Evolutionary conservation across 2,329 filamentous ascomycete species (phyloP).

Genomic region (Epichloe uncinata): DNA sequence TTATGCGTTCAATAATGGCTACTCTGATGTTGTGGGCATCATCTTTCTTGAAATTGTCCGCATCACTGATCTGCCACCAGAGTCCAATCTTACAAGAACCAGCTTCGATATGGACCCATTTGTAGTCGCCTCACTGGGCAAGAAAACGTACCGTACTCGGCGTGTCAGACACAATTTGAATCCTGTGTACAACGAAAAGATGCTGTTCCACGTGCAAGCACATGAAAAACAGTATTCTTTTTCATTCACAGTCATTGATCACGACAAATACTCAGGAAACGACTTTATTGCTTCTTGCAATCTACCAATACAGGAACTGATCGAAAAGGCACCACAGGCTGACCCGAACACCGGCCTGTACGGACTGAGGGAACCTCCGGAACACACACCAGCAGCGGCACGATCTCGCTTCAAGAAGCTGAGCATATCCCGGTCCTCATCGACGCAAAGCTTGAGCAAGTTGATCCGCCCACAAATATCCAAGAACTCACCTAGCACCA

Average conservation of each 20-base stretch:
- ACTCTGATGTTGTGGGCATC: slow-evolving; percentile 74
- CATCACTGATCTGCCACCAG: slow-evolving; percentile 83
- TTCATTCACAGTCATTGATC: slow-evolving; percentile 82
- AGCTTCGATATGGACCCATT: slow-evolving; percentile 99
- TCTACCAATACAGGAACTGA: slow-evolving; percentile 67
- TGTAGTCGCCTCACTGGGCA: slow-evolving; percentile 85
- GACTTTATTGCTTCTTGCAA: slow-evolving; percentile 86
- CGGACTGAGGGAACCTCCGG: slow-evolving; percentile 60
- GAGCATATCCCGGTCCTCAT: slow-evolving; percentile 69
- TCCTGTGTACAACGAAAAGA: slow-evolving; percentile 91
- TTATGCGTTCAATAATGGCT: slow-evolving; percentile 78
- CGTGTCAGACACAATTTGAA: slow-evolving; percentile 90
- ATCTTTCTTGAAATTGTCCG: slow-evolving; percentile 82
- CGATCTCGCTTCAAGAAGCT: slow-evolving; percentile 54
- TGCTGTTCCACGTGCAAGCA: slow-evolving; percentile 87
- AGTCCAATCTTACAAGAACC: slow-evolving; percentile 86
- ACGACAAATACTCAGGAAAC: slow-evolving; percentile 94
- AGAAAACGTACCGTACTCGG: slow-evolving; percentile 86
- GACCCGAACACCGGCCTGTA: slow-evolving; percentile 82
- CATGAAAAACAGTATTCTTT: slow-evolving; percentile 84
- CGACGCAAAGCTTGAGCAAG: slow-evolving; percentile 61
- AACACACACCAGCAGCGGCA: slow-evolving; percentile 31
- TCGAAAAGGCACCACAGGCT: slow-evolving; percentile 65
- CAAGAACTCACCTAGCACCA: slow-evolving; percentile 34
- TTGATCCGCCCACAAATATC: slow-evolving; percentile 44